phyloP scores from a whole-genome alignment of 1,139 yeast genomes.

The Wickerhamomyces sp. region DNA sequence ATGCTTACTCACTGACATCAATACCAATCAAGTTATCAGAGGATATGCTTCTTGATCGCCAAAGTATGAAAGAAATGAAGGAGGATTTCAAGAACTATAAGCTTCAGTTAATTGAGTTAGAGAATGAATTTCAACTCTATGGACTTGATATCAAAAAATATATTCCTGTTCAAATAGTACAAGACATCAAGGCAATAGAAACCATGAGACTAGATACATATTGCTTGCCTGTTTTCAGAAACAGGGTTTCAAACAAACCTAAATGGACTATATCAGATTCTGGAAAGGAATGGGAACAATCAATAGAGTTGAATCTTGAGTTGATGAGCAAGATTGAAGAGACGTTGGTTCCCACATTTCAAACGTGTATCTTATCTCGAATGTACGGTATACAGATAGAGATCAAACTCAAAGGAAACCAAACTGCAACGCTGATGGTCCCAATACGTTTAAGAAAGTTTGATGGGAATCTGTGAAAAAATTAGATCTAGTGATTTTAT shows the following conservation, averaged over 20 bases:
- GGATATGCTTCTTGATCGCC: conserved; percentile 14
- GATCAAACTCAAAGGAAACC: conserved; percentile 28
- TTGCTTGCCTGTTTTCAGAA: conserved; percentile 8
- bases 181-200: conserved; percentile 20
- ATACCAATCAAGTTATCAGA: conserved; percentile 24
- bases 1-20: conserved; percentile 19
- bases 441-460: conserved; percentile 34
- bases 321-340: conserved; percentile 27
- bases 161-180: conserved; percentile 8
- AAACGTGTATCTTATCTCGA: conserved; percentile 50
- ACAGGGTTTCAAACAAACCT: not conserved
- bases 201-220: conserved; percentile 11
- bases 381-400: conserved; percentile 39
- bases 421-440: conserved; percentile 26
- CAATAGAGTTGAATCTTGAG: conserved; percentile 19
- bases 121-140: conserved; percentile 7
- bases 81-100: conserved; percentile 10
- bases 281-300: conserved; percentile 8
- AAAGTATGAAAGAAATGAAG: conserved; percentile 8
- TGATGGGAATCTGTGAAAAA: no score
- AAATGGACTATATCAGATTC: not conserved
- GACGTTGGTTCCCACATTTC: conserved; percentile 54
- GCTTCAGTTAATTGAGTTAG: conserved; percentile 3
- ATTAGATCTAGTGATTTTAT: no score
- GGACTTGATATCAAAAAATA: conserved; percentile 8